These are phyloP conservation scores for Patellaria atrata DNA, from an alignment of 495 filamentous ascomycete species.

Conservation along the genomic window DNA sequence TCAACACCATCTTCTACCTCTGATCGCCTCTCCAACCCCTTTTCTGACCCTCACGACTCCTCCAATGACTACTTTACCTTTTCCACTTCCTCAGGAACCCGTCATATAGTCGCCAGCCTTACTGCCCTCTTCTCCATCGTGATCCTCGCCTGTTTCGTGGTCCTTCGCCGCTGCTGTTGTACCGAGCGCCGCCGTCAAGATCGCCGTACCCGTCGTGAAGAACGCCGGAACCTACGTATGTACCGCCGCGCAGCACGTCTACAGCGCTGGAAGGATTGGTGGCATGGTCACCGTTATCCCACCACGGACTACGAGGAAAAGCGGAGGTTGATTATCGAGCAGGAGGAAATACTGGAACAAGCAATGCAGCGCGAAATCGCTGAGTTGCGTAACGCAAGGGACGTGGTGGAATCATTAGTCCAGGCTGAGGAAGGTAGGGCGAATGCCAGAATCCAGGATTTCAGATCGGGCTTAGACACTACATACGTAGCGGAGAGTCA, in stretches of 20 bases:
- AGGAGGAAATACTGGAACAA: conserved; percentile 27
- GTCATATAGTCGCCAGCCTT: conserved; percentile 14
- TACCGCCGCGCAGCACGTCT: conserved; percentile 24
- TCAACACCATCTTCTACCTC: neutral
- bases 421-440: conserved; percentile 18
- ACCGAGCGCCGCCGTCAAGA: conserved; percentile 21
- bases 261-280: conserved; percentile 20
- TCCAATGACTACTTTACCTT: conserved; percentile 1
- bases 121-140: conserved; percentile 16
- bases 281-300: conserved; percentile 17
- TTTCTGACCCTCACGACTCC: neutral
- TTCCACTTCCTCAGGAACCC: conserved; percentile 7
- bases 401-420: conserved; percentile 22
- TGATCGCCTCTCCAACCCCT: conserved; percentile 1
- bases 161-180: conserved; percentile 19
- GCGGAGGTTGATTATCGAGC: conserved; percentile 23
- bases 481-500: conserved; percentile 1
- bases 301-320: conserved; percentile 31
- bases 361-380: conserved; percentile 32
- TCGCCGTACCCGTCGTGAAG: conserved; percentile 24
- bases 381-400: conserved; percentile 23
- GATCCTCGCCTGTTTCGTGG: conserved; percentile 8
- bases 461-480: neutral
- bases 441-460: neutral
- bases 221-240: conserved; percentile 22